Evolutionary conservation across 108 stramenopile species (phyloP), one percentile per base, ranked within the genome.

Genomic region (Pseudonitzschia multistriata): DNA sequence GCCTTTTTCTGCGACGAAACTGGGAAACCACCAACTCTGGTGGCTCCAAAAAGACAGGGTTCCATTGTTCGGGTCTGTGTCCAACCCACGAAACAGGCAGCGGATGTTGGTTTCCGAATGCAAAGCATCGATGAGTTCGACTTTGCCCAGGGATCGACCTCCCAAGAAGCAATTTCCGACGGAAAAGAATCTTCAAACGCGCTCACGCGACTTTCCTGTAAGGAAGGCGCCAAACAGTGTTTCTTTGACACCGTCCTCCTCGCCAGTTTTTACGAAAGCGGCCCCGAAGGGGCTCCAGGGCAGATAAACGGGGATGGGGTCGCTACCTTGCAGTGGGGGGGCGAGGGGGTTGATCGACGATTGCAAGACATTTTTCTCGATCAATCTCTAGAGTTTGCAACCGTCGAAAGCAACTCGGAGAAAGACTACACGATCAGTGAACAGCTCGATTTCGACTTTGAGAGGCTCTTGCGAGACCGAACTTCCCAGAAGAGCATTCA

Each of bases 31-130:
- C 35, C n/a, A 33, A 13, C 10, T 17, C 21, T 42, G 25, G 21
- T 59, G 13, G 47, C n/a, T 17, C 45, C 60, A 5, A 6, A 62
- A 15, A 11, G 8, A 8, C 70, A 71, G 42, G 70, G 70, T 21
- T 7, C 28, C 1, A 15, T 45, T 14, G 45, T 62, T 40, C 57
- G 57, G 39, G 45, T 71, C 10, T 71, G 70, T 62, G 60, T 71
- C 3, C 13, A 62, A 21, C 70, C 70, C n/a, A 71, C 70, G 0
- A 19, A 42, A 27, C 70, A 71, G 36, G 70, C 70, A 3, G 13
- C 47, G 24, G 70, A 71, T 3, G 45, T 71, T 71, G 70, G 70
- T 28, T 71, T 71, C 47, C 70, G 70, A 5, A 71, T 71, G 60
- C 27, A 55, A 47, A 49, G n/a, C 28, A 61, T 71, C 24, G 70